Percentiles rank a stretch among this genome's conserved stretches.
phyloP scores from a whole-genome alignment of 2,329 filamentous ascomycete species.

The Pseudogymnoascus sp. region DNA sequence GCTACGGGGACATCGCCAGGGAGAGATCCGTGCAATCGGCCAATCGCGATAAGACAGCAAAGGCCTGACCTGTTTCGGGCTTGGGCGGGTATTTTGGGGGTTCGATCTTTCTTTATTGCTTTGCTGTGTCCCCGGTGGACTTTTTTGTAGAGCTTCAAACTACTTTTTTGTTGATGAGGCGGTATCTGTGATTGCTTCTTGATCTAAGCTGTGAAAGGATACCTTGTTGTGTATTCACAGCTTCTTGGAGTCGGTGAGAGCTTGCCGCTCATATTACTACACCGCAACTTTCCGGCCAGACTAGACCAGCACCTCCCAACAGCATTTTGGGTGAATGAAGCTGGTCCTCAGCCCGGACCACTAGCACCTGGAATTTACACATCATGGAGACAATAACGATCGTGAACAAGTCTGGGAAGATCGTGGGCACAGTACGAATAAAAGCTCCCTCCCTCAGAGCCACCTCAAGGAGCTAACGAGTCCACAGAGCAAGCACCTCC shows the following conservation, averaged over 20 bases:
- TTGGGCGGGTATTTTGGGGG: constrained; percentile 1
- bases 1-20: not conserved
- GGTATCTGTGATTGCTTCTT: not conserved
- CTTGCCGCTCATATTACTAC: not conserved
- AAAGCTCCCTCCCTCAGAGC: constrained; percentile 11
- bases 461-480: constrained; percentile 14
- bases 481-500: constrained; percentile 77
- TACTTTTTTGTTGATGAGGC: not conserved
- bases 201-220: not conserved
- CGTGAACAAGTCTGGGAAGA: constrained; percentile 85
- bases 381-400: constrained; percentile 77
- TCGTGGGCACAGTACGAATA: constrained; percentile 71
- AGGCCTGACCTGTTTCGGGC: constrained; percentile 8
- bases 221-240: not conserved
- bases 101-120: constrained; percentile 4
- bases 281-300: constrained; percentile 1
- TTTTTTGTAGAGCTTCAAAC: not conserved
- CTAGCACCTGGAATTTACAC: not conserved
- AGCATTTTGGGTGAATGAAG: not conserved
- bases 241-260: not conserved
- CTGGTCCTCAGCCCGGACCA: not conserved
- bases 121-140: not conserved
- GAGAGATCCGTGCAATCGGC: constrained; percentile 3
- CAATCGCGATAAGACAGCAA: constrained; percentile 7
- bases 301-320: not conserved